Percentiles rank a stretch among this genome's conserved stretches.
Conservation (phyloP, 129 eudicot species). For the Apium graveolens region DNA sequence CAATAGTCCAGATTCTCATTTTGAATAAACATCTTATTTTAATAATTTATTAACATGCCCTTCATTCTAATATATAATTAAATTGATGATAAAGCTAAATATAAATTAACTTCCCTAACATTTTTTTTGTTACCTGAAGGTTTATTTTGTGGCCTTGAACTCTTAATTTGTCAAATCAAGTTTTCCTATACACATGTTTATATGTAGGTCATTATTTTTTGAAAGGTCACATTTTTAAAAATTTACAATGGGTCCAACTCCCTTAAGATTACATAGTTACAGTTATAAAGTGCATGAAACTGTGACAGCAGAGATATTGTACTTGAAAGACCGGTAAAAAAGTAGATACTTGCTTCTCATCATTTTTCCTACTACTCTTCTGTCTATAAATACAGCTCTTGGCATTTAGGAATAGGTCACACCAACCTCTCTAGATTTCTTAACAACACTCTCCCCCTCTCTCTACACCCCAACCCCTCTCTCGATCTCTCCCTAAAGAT, state of each 20-base stretch:
- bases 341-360: not conserved
- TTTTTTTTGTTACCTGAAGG: no score
- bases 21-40: no score
- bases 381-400: conserved; percentile 2
- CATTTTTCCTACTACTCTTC: not conserved
- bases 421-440: not conserved
- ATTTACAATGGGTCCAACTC: not conserved
- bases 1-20: no score
- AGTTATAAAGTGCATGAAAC: not conserved
- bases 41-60: no score
- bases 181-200: no score
- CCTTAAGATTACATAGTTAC: not conserved
- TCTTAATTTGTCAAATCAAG: no score
- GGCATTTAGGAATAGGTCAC: not conserved
- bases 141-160: no score
- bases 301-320: not conserved
- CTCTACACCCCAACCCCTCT: not conserved
- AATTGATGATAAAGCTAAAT: no score
- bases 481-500: not conserved
- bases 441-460: not conserved
- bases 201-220: no score
- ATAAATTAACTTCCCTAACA: no score
- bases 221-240: no score
- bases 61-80: no score
- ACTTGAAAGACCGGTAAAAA: not conserved